These are phyloP conservation scores for Quercus parvula DNA, from an alignment of 306 rosid genomes.

Conservation along the genomic window DNA sequence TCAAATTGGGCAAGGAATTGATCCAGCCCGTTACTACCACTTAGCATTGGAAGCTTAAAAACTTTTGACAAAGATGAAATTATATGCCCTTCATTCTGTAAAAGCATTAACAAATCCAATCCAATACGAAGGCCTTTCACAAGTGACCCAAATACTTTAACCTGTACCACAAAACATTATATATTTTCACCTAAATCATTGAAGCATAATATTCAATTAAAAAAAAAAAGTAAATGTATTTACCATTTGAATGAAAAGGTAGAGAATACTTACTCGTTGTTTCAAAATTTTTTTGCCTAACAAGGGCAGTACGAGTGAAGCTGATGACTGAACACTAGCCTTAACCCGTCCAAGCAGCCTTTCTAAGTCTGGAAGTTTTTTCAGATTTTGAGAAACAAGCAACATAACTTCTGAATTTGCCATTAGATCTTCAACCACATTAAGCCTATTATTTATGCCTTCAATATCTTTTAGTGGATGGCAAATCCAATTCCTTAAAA, in stretches of 20 bases:
- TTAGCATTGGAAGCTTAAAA: conserved; percentile 57
- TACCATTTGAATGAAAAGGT: not conserved
- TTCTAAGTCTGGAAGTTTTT: conserved; percentile 81
- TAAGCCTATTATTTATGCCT: conserved; percentile 72
- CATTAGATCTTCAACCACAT: conserved; percentile 67
- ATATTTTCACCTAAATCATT: not conserved
- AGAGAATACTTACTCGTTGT: conserved; percentile 63
- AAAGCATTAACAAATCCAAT: conserved; percentile 57
- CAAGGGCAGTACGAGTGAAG: conserved; percentile 59
- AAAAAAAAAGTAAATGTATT: not conserved
- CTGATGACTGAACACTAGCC: conserved; percentile 66
- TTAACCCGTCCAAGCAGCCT: conserved; percentile 77
- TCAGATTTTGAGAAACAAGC: conserved; percentile 64
- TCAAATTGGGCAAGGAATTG: conserved; percentile 84
- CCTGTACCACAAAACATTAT: conserved; percentile 49
- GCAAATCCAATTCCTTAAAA: conserved; percentile 88
- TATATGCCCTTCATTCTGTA: conserved; percentile 58
- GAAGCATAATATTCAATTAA: not conserved
- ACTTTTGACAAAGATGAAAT: conserved; percentile 46
- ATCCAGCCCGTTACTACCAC: conserved; percentile 64
- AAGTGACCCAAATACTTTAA: conserved; percentile 79
- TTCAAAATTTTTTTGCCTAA: conserved; percentile 70
- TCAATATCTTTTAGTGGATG: conserved; percentile 75
- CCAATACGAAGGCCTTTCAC: conserved; percentile 84
- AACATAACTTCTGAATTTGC: conserved; percentile 49